phyloP scores from a whole-genome alignment of 768 basidiomycete species.

The Leccinum uliginosum region DNA sequence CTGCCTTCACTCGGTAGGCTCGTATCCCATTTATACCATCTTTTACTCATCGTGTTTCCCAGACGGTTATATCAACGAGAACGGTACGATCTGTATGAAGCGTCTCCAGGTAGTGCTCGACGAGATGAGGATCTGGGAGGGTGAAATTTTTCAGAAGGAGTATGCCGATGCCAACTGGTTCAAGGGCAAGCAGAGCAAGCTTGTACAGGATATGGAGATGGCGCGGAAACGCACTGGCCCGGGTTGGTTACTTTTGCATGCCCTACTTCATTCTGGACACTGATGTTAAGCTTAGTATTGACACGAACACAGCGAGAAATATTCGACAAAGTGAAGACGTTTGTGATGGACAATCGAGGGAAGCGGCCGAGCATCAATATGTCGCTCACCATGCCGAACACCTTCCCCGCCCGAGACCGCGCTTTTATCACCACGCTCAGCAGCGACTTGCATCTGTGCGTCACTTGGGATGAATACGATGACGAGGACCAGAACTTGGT shows the following conservation, averaged over 20 bases:
- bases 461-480: slow-evolving; percentile 95
- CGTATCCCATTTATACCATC: neutral
- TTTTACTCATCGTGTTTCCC: slow-evolving; percentile 1
- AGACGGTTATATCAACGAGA: slow-evolving; percentile 95
- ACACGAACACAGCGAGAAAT: slow-evolving; percentile 72
- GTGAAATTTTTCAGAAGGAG: slow-evolving; percentile 88
- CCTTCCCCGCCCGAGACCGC: slow-evolving; percentile 75
- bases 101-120: slow-evolving; percentile 84
- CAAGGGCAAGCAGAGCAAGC: slow-evolving; percentile 86
- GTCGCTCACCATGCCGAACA: slow-evolving; percentile 68
- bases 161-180: slow-evolving; percentile 89
- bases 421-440: slow-evolving; percentile 75
- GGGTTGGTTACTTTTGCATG: slow-evolving; percentile 41
- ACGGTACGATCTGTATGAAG: slow-evolving; percentile 72
- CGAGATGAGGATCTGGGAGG: slow-evolving; percentile 85
- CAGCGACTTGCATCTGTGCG: slow-evolving; percentile 66
- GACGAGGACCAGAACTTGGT: slow-evolving; percentile 76
- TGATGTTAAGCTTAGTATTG: slow-evolving; percentile 43
- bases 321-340: slow-evolving; percentile 73
- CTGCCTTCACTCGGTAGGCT: slow-evolving; percentile 66
- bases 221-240: slow-evolving; percentile 55
- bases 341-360: slow-evolving; percentile 51
- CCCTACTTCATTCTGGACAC: neutral
- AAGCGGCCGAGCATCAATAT: slow-evolving; percentile 27
- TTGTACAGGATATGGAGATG: slow-evolving; percentile 60